These are phyloP conservation scores for Tolypocladium endophyticum DNA, from an alignment of 2,329 filamentous ascomycete genomes.

Conservation along the genomic window DNA sequence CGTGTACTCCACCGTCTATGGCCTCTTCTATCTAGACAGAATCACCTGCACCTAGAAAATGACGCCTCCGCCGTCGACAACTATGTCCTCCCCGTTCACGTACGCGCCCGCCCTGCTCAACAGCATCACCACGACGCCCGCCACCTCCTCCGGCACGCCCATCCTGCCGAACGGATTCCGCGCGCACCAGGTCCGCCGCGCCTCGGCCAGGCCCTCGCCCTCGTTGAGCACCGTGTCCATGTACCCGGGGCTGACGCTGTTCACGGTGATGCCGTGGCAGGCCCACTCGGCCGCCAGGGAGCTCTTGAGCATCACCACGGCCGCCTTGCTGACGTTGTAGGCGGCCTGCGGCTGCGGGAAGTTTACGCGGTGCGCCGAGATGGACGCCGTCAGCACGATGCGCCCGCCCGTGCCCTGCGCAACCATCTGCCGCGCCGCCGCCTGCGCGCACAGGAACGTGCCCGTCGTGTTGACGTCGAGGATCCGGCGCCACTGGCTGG, in stretches of 20 bases:
- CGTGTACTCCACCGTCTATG: not conserved
- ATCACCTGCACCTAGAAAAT: conserved; percentile 5
- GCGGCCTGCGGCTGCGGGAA: conserved; percentile 61
- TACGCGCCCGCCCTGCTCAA: conserved; percentile 52
- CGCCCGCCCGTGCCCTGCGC: conserved; percentile 39
- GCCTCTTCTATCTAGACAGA: not conserved
- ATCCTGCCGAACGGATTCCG: conserved; percentile 56
- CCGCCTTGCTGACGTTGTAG: conserved; percentile 66
- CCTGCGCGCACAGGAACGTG: conserved; percentile 59
- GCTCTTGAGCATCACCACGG: conserved; percentile 50
- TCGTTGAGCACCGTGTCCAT: conserved; percentile 70
- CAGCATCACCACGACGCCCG: conserved; percentile 50
- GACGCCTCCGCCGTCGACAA: conserved; percentile 46
- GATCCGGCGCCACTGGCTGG: conserved; percentile 45
- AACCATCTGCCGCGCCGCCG: conserved; percentile 44
- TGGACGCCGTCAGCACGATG: conserved; percentile 57
- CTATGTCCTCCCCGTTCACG: conserved; percentile 57
- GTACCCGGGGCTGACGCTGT: conserved; percentile 62
- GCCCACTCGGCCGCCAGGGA: conserved; percentile 67
- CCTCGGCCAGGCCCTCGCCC: conserved; percentile 44
- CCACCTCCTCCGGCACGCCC: conserved; percentile 52
- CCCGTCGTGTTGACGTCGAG: conserved; percentile 66
- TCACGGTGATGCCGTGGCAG: conserved; percentile 57
- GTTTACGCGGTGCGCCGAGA: conserved; percentile 59
- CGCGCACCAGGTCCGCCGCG: conserved; percentile 43